Evolutionary conservation across 306 rosid genomes (phyloP), one percentile per base, ranked within the genome.

Genomic region (Hylodesmum podocarpum): DNA sequence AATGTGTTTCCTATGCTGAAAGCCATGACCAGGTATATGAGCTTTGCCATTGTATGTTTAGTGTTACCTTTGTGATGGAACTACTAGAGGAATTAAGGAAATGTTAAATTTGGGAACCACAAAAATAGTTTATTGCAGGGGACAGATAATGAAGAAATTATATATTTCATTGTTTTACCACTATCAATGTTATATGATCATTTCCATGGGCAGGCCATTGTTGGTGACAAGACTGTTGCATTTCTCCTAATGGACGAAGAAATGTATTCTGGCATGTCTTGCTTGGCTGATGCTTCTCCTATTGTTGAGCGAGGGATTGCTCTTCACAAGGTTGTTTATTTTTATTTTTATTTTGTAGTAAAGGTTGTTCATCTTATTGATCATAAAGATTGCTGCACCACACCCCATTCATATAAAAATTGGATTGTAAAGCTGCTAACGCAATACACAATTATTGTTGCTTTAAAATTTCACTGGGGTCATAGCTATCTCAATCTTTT

Each of bases 231-330:
- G 89, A 90, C 97, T 49, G 62, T 94, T 74, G 93, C 96, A 24
- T 94, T 94, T 83, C 33, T 86, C 16, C 85, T 92, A 67, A 94
- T 94, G 93, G 97, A 92, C 69, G 78, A 83, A 80, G 98, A 94
- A 84, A 94, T 94, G 89, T 94, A 94, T 87, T 87, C 95, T 70
- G 90, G 95, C 87, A 94, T 94, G 98, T 92, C 98, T 84, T 89
- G 88, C 80, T 88, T 94, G 88, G 77, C 70, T 3, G 88, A 89
- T 51, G 88, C 95, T 74, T 84, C 97, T 81, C 91, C 93, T 65
- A 54, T 87, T 8, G 49, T 92, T 62, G 98, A 92, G 74, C 89
- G 97, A 76, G 98, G 98, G 78, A 82, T 94, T 79, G 93, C 98
- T 21, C 93, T 94, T 81, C 98, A 94, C 85, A 94, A 94, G 97